Conservation (phyloP, 2,329 filamentous ascomycete species). For the Endothia cerciana region DNA sequence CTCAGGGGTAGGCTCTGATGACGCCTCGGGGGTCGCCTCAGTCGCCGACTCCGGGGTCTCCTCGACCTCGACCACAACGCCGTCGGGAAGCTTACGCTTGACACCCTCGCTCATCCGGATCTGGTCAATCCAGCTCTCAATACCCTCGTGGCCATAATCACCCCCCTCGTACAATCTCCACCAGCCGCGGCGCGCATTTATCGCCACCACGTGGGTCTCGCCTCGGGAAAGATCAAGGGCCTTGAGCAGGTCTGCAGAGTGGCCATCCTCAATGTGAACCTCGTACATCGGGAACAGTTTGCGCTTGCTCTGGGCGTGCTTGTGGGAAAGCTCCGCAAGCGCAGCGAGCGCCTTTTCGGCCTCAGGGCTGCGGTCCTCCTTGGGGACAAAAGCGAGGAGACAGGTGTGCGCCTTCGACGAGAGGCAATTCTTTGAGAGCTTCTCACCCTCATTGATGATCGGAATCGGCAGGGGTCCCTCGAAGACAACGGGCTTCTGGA, state of each 20-base stretch:
- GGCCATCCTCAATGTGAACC: slow-evolving; percentile 66
- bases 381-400: slow-evolving; percentile 73
- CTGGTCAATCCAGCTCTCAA: slow-evolving; percentile 89
- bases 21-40: slow-evolving; percentile 49
- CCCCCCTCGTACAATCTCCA: slow-evolving; percentile 71
- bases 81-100: slow-evolving; percentile 75
- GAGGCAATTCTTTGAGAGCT: slow-evolving; percentile 74
- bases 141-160: slow-evolving; percentile 59
- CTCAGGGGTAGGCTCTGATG: slow-evolving; percentile 38
- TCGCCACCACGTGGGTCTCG: slow-evolving; percentile 73
- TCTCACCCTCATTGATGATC: slow-evolving; percentile 64
- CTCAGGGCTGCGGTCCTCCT: slow-evolving; percentile 49
- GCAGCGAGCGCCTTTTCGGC: slow-evolving; percentile 62
- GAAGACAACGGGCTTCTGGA: slow-evolving; percentile 53
- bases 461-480: slow-evolving; percentile 66
- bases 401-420: slow-evolving; percentile 79
- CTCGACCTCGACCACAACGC: slow-evolving; percentile 49
- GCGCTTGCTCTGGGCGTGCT: slow-evolving; percentile 67
- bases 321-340: slow-evolving; percentile 75
- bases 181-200: slow-evolving; percentile 87
- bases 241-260: slow-evolving; percentile 57
- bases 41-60: slow-evolving; percentile 41
- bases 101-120: slow-evolving; percentile 85
- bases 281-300: slow-evolving; percentile 84
- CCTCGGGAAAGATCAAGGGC: slow-evolving; percentile 62